Evolutionary conservation across 176 grass and related monocot species (phyloP).

Genomic region (Stipa capillata): DNA sequence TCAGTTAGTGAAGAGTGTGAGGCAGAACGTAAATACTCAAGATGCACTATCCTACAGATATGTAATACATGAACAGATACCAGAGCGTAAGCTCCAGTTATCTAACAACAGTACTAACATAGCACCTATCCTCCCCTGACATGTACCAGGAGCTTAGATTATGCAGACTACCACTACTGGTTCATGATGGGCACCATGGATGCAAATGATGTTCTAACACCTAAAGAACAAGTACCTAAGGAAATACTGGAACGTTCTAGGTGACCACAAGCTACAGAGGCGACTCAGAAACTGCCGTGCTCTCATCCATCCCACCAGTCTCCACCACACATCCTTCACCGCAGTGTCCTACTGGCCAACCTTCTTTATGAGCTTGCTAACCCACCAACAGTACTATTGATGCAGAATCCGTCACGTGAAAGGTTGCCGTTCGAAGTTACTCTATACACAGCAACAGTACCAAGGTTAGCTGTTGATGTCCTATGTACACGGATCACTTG

Average conservation of each 20-base stretch:
- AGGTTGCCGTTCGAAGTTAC: not conserved
- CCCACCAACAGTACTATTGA: constrained; percentile 13
- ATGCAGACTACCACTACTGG: not conserved
- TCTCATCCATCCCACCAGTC: not conserved
- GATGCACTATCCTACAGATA: constrained; percentile 36
- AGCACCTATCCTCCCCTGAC: constrained; percentile 9
- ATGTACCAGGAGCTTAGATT: constrained; percentile 29
- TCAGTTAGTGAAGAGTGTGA: constrained; percentile 5
- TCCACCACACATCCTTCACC: constrained; percentile 16
- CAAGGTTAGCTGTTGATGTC: constrained; percentile 25
- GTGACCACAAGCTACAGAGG: constrained; percentile 32
- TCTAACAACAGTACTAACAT: constrained; percentile 8
- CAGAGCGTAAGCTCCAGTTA: not conserved
- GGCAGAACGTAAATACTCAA: constrained; percentile 11
- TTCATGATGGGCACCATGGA: constrained; percentile 1
- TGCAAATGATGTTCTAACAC: constrained; percentile 15
- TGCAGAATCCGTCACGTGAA: not conserved
- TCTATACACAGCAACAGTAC: constrained; percentile 35
- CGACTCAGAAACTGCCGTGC: constrained; percentile 7
- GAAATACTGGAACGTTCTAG: not conserved
- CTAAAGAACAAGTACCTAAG: constrained; percentile 23
- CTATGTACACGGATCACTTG: constrained; percentile 28
- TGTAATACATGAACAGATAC: constrained; percentile 6
- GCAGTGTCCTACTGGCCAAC: not conserved
- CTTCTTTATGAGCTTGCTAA: constrained; percentile 22